Conservation (phyloP, 257 asterid species). For the Lithospermum erythrorhizon region DNA sequence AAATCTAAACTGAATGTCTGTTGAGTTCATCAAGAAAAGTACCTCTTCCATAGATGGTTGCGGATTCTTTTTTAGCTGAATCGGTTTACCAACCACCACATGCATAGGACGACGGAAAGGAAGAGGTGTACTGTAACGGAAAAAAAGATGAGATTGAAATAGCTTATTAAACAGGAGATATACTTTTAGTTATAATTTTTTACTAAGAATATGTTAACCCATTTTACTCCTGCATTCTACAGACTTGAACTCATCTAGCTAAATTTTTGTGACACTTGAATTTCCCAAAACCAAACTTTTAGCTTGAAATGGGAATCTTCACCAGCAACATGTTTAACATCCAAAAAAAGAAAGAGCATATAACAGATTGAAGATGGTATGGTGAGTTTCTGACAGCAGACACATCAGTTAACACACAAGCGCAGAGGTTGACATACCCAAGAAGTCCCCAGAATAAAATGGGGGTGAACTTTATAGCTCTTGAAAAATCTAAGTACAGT, state of each 20-base stretch:
- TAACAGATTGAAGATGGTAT: too few relatives aligned
- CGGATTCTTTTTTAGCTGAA: conserved; percentile 47
- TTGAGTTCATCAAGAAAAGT: conserved; percentile 4
- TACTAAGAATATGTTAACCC: too few relatives aligned
- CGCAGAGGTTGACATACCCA: conserved; percentile 44
- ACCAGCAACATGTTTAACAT: too few relatives aligned
- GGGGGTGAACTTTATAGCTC: conserved; percentile 82
- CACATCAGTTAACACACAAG: conserved; percentile 1
- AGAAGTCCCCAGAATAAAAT: conserved; percentile 79
- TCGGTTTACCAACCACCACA: conserved; percentile 91
- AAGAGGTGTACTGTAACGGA: conserved; percentile 61
- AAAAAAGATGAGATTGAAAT: not conserved
- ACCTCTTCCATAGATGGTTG: conserved; percentile 83
- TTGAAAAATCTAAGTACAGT: conserved; percentile 46
- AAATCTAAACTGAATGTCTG: too few relatives aligned
- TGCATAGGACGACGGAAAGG: conserved; percentile 75
- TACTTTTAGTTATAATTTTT: conserved; percentile 27
- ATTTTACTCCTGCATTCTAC: not conserved
- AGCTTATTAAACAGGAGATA: not conserved
- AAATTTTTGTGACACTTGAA: too few relatives aligned
- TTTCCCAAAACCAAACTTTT: not conserved
- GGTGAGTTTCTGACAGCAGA: too few relatives aligned
- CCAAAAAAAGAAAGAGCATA: too few relatives aligned
- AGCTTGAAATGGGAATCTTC: not conserved
- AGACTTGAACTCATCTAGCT: not conserved